phyloP scores from a whole-genome alignment of 2,329 filamentous ascomycete genomes.

The Daldinia eschscholtzii region DNA sequence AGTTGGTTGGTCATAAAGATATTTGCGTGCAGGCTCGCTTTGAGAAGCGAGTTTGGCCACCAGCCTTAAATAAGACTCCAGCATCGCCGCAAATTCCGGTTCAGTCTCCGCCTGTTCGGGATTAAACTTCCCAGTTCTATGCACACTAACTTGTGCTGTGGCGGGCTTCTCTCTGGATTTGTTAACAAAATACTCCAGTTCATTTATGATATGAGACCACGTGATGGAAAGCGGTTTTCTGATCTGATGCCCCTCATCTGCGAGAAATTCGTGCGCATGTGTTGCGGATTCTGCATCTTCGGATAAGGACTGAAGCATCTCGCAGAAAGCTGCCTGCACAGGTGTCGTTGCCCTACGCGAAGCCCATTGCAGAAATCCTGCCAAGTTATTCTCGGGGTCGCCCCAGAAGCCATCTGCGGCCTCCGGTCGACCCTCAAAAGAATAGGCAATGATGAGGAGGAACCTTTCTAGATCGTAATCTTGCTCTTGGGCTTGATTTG shows the following conservation, averaged over 20 bases:
- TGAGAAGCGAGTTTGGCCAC: conserved; percentile 84
- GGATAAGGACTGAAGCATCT: conserved; percentile 92
- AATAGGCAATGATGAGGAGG: conserved; percentile 89
- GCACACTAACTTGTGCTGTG: conserved; percentile 64
- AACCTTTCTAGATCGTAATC: conserved; percentile 88
- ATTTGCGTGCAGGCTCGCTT: conserved; percentile 78
- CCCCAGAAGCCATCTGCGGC: conserved; percentile 91
- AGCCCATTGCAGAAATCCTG: conserved; percentile 97
- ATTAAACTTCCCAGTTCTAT: conserved; percentile 71
- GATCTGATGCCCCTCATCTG: conserved; percentile 85
- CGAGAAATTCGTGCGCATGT: conserved; percentile 86
- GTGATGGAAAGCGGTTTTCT: conserved; percentile 87
- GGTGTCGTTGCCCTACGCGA: conserved; percentile 94
- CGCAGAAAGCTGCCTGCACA: conserved; percentile 95
- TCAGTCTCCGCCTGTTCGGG: conserved; percentile 81
- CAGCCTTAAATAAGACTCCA: conserved; percentile 91
- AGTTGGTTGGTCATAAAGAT: conserved; percentile 74
- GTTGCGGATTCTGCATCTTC: conserved; percentile 85
- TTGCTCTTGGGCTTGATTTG: conserved; percentile 74
- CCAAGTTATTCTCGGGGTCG: conserved; percentile 91
- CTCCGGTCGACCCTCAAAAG: conserved; percentile 87
- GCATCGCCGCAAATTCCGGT: conserved; percentile 94
- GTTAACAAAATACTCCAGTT: conserved; percentile 85
- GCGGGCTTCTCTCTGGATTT: conserved; percentile 81
- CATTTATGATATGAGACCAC: conserved; percentile 92